These are phyloP conservation scores for Soucietia sequanensis DNA, from an alignment of 805 yeast genomes.

Conservation along the genomic window DNA sequence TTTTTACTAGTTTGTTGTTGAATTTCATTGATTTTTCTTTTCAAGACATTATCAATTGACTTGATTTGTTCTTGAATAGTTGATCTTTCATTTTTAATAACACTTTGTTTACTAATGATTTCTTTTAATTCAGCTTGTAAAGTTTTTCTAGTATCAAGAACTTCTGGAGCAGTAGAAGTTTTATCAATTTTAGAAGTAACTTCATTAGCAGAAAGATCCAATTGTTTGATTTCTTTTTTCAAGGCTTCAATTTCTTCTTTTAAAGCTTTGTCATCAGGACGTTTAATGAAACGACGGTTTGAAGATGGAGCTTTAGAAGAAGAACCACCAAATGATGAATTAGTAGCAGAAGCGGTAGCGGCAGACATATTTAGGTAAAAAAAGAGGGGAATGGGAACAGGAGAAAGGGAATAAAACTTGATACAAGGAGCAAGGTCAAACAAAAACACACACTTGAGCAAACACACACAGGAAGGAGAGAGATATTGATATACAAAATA, in stretches of 20 bases:
- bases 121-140: conserved; percentile 39
- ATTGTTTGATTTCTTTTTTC: conserved; percentile 59
- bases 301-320: conserved; percentile 15
- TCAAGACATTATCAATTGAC: conserved; percentile 63
- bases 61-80: conserved; percentile 70
- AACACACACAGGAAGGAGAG: too few relatives aligned
- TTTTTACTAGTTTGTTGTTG: conserved; percentile 68
- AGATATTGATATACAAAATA: too few relatives aligned
- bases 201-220: conserved; percentile 53
- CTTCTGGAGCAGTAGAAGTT: conserved; percentile 29
- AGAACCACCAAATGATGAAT: too few relatives aligned
- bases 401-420: too few relatives aligned
- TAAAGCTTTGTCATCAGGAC: conserved; percentile 68
- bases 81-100: conserved; percentile 47
- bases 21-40: conserved; percentile 74
- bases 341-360: conserved; percentile 10
- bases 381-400: too few relatives aligned
- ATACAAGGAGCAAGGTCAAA: too few relatives aligned
- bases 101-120: conserved; percentile 45
- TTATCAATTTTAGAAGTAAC: conserved; percentile 54
- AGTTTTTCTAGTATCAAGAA: conserved; percentile 28
- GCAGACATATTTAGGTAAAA: conserved; percentile 12
- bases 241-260: conserved; percentile 56
- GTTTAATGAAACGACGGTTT: conserved; percentile 58
- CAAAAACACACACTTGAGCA: too few relatives aligned